Evolutionary conservation across 2,329 filamentous ascomycete species (phyloP).

Genomic region (Botrytis porri): DNA sequence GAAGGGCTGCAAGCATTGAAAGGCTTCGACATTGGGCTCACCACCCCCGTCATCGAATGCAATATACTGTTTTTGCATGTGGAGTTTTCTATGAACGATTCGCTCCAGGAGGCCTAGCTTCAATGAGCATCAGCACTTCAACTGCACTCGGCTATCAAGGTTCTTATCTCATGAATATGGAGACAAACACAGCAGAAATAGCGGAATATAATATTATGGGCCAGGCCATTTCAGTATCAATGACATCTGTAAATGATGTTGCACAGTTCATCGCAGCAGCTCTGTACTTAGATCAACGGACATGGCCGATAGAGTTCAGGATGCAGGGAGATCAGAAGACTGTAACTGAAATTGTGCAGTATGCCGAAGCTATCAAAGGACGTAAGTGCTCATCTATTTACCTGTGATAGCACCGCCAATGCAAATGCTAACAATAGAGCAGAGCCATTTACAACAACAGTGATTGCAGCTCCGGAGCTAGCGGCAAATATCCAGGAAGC

Average conservation of each 20-base stretch:
- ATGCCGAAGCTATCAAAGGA: constrained; percentile 49
- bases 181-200: constrained; percentile 55
- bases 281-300: constrained; percentile 55
- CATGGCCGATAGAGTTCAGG: constrained; percentile 66
- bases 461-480: constrained; percentile 29
- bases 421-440: constrained; percentile 16
- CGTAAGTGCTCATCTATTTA: constrained; percentile 38
- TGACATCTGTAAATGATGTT: constrained; percentile 69
- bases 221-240: constrained; percentile 53
- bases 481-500: constrained; percentile 26
- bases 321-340: constrained; percentile 66
- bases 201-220: constrained; percentile 53
- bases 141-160: constrained; percentile 54
- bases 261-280: constrained; percentile 69
- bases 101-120: constrained; percentile 61
- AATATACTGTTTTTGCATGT: constrained; percentile 69
- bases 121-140: constrained; percentile 56
- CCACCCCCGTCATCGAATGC: constrained; percentile 51
- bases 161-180: constrained; percentile 64
- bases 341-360: constrained; percentile 56
- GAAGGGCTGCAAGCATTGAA: constrained; percentile 54
- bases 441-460: constrained; percentile 26
- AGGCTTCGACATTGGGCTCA: constrained; percentile 54
- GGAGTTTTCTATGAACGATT: constrained; percentile 76
- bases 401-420: not conserved